These are phyloP conservation scores for Cladosporium phlei DNA, from an alignment of 2,329 filamentous ascomycete genomes.

Conservation along the genomic window DNA sequence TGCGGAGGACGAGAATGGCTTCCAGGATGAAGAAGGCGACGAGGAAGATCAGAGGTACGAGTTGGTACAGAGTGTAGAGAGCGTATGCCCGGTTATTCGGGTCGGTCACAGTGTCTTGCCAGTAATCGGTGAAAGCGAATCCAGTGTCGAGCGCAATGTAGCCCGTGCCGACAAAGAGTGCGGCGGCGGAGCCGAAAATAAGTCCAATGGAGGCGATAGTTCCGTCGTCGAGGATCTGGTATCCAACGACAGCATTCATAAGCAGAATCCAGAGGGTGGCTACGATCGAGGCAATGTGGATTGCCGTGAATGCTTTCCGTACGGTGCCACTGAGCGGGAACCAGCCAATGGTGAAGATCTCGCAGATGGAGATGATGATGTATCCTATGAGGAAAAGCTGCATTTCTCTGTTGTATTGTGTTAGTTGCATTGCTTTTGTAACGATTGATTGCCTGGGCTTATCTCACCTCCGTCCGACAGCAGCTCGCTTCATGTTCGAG, in stretches of 20 bases:
- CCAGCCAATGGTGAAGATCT: slow-evolving; percentile 91
- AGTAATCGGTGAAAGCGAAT: slow-evolving; percentile 77
- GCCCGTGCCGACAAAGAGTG: slow-evolving; percentile 81
- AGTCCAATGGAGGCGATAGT: slow-evolving; percentile 78
- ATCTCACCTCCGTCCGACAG: slow-evolving; percentile 64
- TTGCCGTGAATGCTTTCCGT: slow-evolving; percentile 77
- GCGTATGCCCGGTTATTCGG: slow-evolving; percentile 69
- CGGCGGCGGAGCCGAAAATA: slow-evolving; percentile 63
- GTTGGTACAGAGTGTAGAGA: slow-evolving; percentile 90
- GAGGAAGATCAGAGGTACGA: slow-evolving; percentile 84
- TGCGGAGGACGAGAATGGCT: slow-evolving; percentile 71
- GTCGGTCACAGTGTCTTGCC: slow-evolving; percentile 50
- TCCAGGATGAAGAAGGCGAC: slow-evolving; percentile 82
- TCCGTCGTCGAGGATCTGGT: slow-evolving; percentile 88
- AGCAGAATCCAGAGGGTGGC: slow-evolving; percentile 87
- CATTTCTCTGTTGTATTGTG: slow-evolving; percentile 68
- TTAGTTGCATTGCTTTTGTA: neutral
- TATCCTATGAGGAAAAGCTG: slow-evolving; percentile 87
- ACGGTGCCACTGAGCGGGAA: slow-evolving; percentile 70
- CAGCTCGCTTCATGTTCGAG: slow-evolving; percentile 86
- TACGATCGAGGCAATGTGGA: slow-evolving; percentile 84
- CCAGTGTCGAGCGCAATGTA: slow-evolving; percentile 95
- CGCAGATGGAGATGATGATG: slow-evolving; percentile 83
- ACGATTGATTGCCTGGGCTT: neutral
- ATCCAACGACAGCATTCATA: slow-evolving; percentile 87